Conservation (phyloP, 805 yeast species). For the Scheffersomyces lignosus region DNA sequence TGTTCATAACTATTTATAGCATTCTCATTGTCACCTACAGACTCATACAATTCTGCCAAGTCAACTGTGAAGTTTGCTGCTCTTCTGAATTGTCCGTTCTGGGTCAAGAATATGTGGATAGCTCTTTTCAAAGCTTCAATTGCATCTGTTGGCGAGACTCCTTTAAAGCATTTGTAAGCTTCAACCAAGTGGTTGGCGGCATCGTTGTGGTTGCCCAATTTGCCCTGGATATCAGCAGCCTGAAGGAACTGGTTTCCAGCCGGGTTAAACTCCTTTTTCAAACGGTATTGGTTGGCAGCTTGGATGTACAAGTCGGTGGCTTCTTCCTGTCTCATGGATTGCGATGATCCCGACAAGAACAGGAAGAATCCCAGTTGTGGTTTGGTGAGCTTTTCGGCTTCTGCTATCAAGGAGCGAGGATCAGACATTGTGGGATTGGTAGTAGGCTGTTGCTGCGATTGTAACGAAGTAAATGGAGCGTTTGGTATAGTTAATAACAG, state of each 20-base stretch:
- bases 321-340: constrained; percentile 72
- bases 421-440: constrained; percentile 36
- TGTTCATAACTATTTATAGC: constrained; percentile 82
- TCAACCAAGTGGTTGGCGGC: constrained; percentile 89
- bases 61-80: constrained; percentile 95
- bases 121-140: constrained; percentile 77
- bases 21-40: constrained; percentile 58
- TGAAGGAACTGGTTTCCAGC: constrained; percentile 86
- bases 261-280: constrained; percentile 65
- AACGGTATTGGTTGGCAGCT: constrained; percentile 88
- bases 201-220: constrained; percentile 80
- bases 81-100: constrained; percentile 92
- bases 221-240: constrained; percentile 79
- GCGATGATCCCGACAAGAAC: constrained; percentile 60
- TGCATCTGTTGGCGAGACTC: constrained; percentile 71
- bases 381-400: constrained; percentile 45
- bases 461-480: too few species aligned
- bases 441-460: too few species aligned
- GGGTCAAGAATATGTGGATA: constrained; percentile 72
- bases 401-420: constrained; percentile 45
- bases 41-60: constrained; percentile 83
- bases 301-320: constrained; percentile 88
- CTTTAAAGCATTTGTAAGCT: constrained; percentile 83
- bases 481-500: too few species aligned
- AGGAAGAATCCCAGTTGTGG: constrained; percentile 73